phyloP scores from a whole-genome alignment of 148 eudicot genomes.

The Rhododendron mucronatum region DNA sequence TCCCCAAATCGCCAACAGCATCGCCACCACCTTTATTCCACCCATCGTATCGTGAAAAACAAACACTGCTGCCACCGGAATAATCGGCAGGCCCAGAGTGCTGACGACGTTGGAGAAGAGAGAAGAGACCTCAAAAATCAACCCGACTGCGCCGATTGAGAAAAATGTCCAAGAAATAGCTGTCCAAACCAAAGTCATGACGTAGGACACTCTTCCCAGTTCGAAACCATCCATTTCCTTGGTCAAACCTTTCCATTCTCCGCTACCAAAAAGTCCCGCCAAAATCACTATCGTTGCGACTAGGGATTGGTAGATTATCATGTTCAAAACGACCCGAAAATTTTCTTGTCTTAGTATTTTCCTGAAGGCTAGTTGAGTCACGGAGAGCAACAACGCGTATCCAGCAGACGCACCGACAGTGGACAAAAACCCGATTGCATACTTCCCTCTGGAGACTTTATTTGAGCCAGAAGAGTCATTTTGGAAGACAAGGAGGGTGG shows the following conservation, averaged over 20 bases:
- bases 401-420: constrained; percentile 54
- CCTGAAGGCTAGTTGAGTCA: constrained; percentile 39
- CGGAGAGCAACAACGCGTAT: constrained; percentile 29
- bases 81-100: constrained; percentile 48
- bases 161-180: constrained; percentile 53
- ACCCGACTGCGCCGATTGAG: constrained; percentile 35
- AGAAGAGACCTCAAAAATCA: constrained; percentile 54
- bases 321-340: constrained; percentile 24
- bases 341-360: constrained; percentile 25
- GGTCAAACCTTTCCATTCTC: constrained; percentile 45
- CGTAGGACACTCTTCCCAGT: constrained; percentile 41
- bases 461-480: constrained; percentile 16
- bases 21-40: constrained; percentile 48
- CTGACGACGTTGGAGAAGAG: constrained; percentile 63
- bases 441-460: constrained; percentile 19
- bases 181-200: constrained; percentile 49
- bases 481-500: constrained; percentile 43
- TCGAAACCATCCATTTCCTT: constrained; percentile 41
- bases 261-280: constrained; percentile 51
- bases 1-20: constrained; percentile 70
- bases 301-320: constrained; percentile 29
- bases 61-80: constrained; percentile 54
- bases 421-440: constrained; percentile 38
- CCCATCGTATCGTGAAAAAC: constrained; percentile 47
- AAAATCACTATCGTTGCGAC: constrained; percentile 27